Percentiles rank a stretch among this genome's conserved stretches.
phyloP scores from a whole-genome alignment of 2,329 filamentous ascomycete genomes.

The Neofusicoccum umdonicola region DNA sequence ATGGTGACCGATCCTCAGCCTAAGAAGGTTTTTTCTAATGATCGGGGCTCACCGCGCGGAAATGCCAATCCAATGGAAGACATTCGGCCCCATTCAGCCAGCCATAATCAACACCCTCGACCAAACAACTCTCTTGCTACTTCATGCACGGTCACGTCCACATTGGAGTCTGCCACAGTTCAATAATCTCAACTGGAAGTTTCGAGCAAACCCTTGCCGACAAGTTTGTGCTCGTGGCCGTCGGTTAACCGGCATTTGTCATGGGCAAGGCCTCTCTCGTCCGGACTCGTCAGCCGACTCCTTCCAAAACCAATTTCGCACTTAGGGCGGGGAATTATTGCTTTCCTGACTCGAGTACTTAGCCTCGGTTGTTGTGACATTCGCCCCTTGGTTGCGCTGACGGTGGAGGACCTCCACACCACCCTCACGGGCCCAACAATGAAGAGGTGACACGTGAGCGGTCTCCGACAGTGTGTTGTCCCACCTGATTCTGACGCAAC shows the following conservation, averaged over 20 bases:
- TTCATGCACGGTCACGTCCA: no score
- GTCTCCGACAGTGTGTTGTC: neutral
- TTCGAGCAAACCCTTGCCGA: neutral
- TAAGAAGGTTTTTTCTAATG: no score
- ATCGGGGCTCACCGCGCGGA: no score
- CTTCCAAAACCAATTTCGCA: neutral
- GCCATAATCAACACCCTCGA: neutral
- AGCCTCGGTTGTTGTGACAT: neutral
- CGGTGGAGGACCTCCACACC: neutral
- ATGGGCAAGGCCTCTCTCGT: neutral
- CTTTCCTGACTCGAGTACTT: neutral
- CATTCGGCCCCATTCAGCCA: no score
- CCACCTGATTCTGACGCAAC: neutral
- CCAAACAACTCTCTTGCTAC: neutral
- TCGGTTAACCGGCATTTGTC: neutral
- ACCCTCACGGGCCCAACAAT: neutral
- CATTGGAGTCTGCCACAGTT: neutral
- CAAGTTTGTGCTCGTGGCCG: neutral
- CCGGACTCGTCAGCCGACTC: neutral
- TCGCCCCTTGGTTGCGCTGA: neutral
- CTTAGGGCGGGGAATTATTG: neutral
- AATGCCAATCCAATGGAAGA: no score
- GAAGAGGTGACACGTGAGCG: neutral
- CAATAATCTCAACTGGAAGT: neutral
- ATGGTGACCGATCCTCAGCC: no score